Percentiles rank a stretch among this genome's conserved stretches.
Evolutionary conservation across 306 rosid species (phyloP).

Genomic region (Cajanus cajan): DNA sequence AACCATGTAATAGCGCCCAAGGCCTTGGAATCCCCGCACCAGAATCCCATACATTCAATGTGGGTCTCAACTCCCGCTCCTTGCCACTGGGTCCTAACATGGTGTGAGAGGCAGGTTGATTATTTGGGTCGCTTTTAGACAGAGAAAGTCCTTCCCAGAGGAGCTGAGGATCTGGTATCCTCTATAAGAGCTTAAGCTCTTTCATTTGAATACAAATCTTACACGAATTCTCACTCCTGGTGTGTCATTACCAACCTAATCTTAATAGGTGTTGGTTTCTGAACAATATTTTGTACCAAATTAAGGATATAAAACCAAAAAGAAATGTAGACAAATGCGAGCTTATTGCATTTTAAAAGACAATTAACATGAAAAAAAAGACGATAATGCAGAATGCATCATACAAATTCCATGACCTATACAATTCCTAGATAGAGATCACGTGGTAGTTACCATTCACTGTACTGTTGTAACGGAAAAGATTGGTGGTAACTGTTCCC

Average conservation of each 20-base stretch:
- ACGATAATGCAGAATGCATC: neutral
- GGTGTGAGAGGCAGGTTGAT: neutral
- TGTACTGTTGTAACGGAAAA: constrained; percentile 50
- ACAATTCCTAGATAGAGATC: neutral
- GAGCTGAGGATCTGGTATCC: neutral
- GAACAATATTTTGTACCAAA: neutral
- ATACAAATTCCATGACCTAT: neutral
- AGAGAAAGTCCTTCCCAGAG: neutral
- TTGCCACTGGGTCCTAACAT: neutral
- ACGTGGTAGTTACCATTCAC: constrained; percentile 40
- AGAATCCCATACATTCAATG: neutral
- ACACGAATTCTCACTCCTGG: neutral
- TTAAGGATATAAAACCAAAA: neutral
- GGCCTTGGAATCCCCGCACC: neutral
- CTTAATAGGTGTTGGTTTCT: neutral
- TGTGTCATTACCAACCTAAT: neutral
- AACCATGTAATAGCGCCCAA: neutral
- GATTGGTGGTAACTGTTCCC: constrained; percentile 65
- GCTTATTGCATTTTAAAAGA: neutral
- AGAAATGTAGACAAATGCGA: neutral
- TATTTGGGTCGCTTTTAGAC: neutral
- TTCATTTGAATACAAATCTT: neutral
- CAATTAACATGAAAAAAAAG: neutral
- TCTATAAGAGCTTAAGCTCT: neutral
- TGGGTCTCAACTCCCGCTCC: neutral